These are phyloP conservation scores for Stephania japonica DNA, from an alignment of 164 flowering plant species.

Conservation along the genomic window DNA sequence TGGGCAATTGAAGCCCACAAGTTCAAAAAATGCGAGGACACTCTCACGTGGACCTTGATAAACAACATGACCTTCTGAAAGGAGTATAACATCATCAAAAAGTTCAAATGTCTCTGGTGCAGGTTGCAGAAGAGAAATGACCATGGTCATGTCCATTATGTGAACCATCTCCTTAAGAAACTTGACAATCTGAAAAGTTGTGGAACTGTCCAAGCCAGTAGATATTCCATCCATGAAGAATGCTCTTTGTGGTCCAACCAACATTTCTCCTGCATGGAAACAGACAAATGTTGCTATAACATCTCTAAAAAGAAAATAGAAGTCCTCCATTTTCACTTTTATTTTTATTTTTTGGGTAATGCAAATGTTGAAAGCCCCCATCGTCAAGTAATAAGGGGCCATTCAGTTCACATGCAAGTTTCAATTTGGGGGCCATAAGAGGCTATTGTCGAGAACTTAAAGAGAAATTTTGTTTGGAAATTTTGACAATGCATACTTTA, in stretches of 20 bases:
- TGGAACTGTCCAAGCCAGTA: constrained; percentile 66
- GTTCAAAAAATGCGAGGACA: constrained; percentile 45
- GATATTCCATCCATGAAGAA: constrained; percentile 69
- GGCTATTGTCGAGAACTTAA: too few species aligned
- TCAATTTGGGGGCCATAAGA: too few species aligned
- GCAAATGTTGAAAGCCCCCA: too few species aligned
- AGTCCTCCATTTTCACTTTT: too few species aligned
- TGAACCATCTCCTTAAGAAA: constrained; percentile 53
- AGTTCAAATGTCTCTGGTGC: constrained; percentile 60
- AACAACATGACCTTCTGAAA: constrained; percentile 47
- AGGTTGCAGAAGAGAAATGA: constrained; percentile 59
- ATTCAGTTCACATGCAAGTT: too few species aligned
- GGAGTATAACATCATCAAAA: constrained; percentile 50
- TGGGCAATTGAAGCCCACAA: constrained; percentile 53
- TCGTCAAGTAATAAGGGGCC: too few species aligned
- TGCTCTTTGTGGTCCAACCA: constrained; percentile 57
- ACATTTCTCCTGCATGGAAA: constrained; percentile 50
- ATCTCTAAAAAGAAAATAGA: not conserved
- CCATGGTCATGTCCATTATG: constrained; percentile 44
- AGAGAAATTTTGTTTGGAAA: too few species aligned
- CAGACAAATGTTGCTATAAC: not conserved
- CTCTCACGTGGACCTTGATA: constrained; percentile 40
- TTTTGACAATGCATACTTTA: not conserved
- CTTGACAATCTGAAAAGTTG: constrained; percentile 50
- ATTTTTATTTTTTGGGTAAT: too few species aligned